Conservation (phyloP, 257 asterid species). For the Solanum bulbocastanum region DNA sequence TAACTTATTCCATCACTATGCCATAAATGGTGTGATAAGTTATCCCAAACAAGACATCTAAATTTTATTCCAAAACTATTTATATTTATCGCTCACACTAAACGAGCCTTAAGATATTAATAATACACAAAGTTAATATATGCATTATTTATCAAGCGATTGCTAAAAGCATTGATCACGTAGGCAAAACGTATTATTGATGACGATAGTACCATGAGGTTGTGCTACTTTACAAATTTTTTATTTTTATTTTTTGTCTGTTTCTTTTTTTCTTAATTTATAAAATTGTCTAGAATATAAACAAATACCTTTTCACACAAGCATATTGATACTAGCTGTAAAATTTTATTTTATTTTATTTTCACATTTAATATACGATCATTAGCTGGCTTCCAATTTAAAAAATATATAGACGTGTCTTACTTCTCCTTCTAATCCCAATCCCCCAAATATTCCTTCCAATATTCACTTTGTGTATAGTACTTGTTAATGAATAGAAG, state of each 20-base stretch:
- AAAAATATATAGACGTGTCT: neutral
- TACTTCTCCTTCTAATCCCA: neutral
- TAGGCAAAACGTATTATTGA: neutral
- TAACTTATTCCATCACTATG: no score
- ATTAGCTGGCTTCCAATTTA: neutral
- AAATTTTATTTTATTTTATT: neutral
- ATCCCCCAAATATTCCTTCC: neutral
- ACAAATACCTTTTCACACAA: neutral
- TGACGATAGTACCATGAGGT: neutral
- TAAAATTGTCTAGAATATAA: neutral
- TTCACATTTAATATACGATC: neutral
- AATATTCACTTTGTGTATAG: neutral
- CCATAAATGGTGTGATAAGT: no score
- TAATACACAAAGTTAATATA: no score
- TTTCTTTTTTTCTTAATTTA: neutral
- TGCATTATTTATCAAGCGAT: neutral
- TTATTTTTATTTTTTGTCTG: neutral
- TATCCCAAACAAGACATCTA: no score
- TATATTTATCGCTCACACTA: no score
- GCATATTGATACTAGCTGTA: neutral
- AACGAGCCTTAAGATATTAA: no score
- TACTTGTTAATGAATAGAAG: no score
- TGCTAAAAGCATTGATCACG: neutral
- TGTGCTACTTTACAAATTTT: rapidly evolving
- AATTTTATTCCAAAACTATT: no score